These are phyloP conservation scores for Asclepias syriaca DNA, from an alignment of 257 asterid genomes.

Conservation along the genomic window DNA sequence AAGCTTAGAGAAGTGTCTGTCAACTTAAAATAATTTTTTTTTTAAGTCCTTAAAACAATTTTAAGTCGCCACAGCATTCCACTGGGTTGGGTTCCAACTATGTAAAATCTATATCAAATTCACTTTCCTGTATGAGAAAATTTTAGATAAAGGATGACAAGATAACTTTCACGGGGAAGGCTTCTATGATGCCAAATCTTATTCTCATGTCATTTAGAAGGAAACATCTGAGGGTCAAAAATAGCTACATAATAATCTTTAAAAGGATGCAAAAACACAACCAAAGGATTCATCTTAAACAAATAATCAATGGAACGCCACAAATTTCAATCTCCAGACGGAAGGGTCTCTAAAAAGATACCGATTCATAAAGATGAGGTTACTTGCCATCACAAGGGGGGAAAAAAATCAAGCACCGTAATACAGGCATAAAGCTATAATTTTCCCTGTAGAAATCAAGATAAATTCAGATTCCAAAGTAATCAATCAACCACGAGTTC, in stretches of 20 bases:
- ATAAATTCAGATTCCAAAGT: not conserved
- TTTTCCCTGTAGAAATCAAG: not conserved
- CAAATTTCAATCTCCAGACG: not conserved
- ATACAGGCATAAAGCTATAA: not conserved
- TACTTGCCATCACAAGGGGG: not conserved
- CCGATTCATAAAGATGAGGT: not conserved
- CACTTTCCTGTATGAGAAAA: not conserved
- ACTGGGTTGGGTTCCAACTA: not conserved
- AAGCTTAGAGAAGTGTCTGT: not conserved
- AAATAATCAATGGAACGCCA: not conserved
- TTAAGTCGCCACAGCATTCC: too few species aligned
- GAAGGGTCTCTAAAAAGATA: not conserved
- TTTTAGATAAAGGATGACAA: not conserved
- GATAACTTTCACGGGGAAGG: not conserved
- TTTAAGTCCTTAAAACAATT: too few species aligned
- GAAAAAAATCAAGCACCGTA: not conserved
- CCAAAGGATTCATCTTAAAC: not conserved
- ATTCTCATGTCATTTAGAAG: not conserved
- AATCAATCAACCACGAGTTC: not conserved
- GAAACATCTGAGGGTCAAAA: not conserved
- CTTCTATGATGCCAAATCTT: not conserved
- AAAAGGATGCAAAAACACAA: not conserved
- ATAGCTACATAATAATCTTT: not conserved
- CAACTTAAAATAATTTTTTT: too few species aligned
- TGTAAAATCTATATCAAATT: not conserved